Base-by-base conservation (phyloP, 305 asterid genomes). In the Solanum hybrid region DNA sequence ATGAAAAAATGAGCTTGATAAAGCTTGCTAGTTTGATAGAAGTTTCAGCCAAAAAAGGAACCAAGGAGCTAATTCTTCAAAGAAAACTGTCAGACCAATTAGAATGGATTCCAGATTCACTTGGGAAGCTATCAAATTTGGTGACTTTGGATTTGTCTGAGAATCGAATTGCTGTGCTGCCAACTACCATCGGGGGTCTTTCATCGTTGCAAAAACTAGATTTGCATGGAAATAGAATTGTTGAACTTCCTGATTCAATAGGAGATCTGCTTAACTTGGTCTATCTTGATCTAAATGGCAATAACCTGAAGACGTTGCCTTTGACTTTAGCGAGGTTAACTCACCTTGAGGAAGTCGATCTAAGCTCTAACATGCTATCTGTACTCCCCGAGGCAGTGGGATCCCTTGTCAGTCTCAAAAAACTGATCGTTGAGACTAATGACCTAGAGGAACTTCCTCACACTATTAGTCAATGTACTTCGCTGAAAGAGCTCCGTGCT, bases 61-160 rank as follows among this genome's bases (percentile, higher is more conserved):
- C 90, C 9, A 29, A 12, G 77, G 91, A 89, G 70, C 86, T 91
- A 7, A 86, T 38, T 89, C 91, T 91, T 70, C 87, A 24, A n/a
- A 91, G 83, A 45, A 89, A 89, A 77, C 34, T 91, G 73, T 36
- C 85, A 26, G 92, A 91, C 36, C 92, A 91, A 65, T 77, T 91
- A 36, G 92, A 91, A 85, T 91, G 92, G 92, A 41, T 91, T 85
- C 92, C 92, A 65, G 92, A 91, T 91, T 91, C 92, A 12, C 90
- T 91, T 24, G 92, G 91, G 73, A 91, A 91, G 91, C 81, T 91
- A 38, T 91, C 92, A 45, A 89, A 79, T 78, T 91, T 91, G 79
- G 33, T 79, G 51, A 77, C 88, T 29, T 87, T 91, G 72, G 89
- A 91, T 91, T 81, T 91, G 77, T 91, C 92, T 20, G 92, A 91